These are phyloP conservation scores for Rhizopogon vulgaris DNA, from an alignment of 768 basidiomycete species.

Conservation along the genomic window DNA sequence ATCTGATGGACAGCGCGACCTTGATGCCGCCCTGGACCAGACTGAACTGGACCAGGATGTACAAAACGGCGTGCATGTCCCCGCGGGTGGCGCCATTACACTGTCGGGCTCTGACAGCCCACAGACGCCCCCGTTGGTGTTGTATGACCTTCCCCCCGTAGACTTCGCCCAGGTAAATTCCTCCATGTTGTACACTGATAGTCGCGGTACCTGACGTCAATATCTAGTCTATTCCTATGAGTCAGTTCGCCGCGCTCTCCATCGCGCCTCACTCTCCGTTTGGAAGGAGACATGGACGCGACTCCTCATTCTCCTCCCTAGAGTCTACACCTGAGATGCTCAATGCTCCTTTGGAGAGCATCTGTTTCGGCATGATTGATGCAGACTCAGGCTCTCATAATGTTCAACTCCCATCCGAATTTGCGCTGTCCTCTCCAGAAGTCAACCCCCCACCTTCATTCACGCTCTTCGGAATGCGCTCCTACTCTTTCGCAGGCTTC, in stretches of 20 bases:
- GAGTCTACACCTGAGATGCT: conserved; percentile 52
- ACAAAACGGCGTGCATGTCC: conserved; percentile 3
- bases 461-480: conserved; percentile 32
- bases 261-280: conserved; percentile 49
- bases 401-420: conserved; percentile 18
- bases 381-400: conserved; percentile 32
- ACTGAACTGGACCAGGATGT: conserved; percentile 12
- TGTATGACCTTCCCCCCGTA: conserved; percentile 13
- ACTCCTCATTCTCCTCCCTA: conserved; percentile 47
- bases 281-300: conserved; percentile 33
- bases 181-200: not conserved
- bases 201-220: conserved; percentile 1
- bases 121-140: conserved; percentile 25
- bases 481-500: conserved; percentile 39
- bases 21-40: conserved; percentile 27
- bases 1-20: conserved; percentile 57
- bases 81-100: conserved; percentile 22
- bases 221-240: conserved; percentile 28
- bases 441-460: conserved; percentile 15
- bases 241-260: conserved; percentile 49
- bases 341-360: conserved; percentile 31
- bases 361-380: conserved; percentile 33
- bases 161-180: conserved; percentile 21
- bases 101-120: conserved; percentile 36
- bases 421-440: conserved; percentile 13